Evolutionary conservation across 768 basidiomycete genomes (phyloP).

Genomic region (Rubroboletus satanas): DNA sequence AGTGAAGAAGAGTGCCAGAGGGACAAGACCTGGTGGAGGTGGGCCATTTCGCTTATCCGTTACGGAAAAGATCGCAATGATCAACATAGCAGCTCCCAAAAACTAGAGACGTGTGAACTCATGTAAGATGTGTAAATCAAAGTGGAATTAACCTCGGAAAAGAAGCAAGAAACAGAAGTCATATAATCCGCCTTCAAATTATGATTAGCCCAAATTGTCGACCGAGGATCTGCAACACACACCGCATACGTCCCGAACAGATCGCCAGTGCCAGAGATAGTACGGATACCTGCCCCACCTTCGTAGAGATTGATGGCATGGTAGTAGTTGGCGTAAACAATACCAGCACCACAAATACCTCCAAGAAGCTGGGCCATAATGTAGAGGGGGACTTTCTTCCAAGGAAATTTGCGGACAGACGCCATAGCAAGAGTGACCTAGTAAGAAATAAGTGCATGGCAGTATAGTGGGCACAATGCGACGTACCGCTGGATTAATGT

Average conservation of each 20-base stretch:
- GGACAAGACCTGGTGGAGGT: conserved; percentile 47
- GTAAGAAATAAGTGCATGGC: neutral
- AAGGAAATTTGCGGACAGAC: conserved; percentile 68
- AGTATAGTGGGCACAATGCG: neutral
- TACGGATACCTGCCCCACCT: conserved; percentile 52
- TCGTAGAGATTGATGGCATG: conserved; percentile 65
- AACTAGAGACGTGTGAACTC: conserved; percentile 36
- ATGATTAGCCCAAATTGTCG: conserved; percentile 7
- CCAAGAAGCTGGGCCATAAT: conserved; percentile 63
- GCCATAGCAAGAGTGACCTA: conserved; percentile 71
- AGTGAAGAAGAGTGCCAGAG: conserved; percentile 52
- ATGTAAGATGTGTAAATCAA: neutral
- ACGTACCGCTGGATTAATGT: conserved; percentile 68
- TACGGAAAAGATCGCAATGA: conserved; percentile 50
- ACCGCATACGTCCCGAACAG: conserved; percentile 64
- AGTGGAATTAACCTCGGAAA: conserved; percentile 36
- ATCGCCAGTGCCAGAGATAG: conserved; percentile 50
- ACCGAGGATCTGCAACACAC: conserved; percentile 14
- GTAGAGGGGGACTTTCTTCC: conserved; percentile 74
- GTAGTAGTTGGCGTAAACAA: conserved; percentile 62
- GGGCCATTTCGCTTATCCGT: conserved; percentile 52
- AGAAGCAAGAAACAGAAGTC: conserved; percentile 43
- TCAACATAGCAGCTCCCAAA: conserved; percentile 50
- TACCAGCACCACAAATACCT: conserved; percentile 51
- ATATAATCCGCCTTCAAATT: conserved; percentile 37